Conservation (phyloP, 352 stramenopile species). For the Ophiocytium majus region DNA sequence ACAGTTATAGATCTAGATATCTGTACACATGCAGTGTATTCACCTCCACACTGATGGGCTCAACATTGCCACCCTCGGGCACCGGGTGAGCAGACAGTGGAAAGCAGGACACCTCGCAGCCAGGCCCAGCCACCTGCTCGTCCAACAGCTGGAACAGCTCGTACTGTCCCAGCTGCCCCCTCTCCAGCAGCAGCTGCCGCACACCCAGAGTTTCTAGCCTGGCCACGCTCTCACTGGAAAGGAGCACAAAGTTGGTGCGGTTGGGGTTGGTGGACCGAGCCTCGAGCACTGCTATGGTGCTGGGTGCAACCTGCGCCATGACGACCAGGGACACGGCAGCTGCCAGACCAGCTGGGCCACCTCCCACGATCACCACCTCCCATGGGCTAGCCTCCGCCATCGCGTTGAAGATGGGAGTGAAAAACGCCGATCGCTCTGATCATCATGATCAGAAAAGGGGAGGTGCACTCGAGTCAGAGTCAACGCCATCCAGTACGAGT, state of each 20-base stretch:
- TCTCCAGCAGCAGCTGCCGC: not conserved
- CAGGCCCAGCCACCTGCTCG: not conserved
- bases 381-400: no score
- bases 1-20: no score
- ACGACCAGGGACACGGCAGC: not conserved
- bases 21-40: no score
- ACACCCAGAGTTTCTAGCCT: not conserved
- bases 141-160: not conserved
- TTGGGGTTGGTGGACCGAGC: no score
- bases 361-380: not conserved
- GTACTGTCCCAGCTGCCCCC: not conserved
- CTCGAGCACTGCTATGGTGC: not conserved
- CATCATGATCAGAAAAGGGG: no score
- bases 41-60: not conserved
- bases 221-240: not conserved
- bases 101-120: not conserved
- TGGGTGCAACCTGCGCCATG: not conserved
- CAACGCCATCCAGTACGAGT: no score
- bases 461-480: no score
- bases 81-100: not conserved
- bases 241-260: not conserved
- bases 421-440: no score
- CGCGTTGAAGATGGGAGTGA: no score
- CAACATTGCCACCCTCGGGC: not conserved
- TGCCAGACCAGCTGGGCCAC: not conserved